These are phyloP conservation scores for Metarhizium album DNA, from an alignment of 2,329 filamentous ascomycete species.

Conservation along the genomic window DNA sequence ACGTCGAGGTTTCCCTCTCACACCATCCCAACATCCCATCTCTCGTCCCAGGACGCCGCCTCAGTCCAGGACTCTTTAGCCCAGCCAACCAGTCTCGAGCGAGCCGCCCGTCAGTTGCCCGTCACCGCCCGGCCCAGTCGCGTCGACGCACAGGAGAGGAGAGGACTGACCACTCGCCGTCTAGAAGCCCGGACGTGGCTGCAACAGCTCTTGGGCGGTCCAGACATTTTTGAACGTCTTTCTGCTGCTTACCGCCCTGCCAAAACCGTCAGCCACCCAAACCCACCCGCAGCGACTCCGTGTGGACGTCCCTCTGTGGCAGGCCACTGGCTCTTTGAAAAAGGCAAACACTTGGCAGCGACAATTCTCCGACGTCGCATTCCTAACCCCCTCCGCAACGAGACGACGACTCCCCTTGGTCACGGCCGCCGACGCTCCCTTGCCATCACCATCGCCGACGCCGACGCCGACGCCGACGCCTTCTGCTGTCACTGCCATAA, in stretches of 20 bases:
- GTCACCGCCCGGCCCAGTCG: conserved; percentile 12
- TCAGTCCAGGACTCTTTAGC: not conserved
- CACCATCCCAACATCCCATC: not conserved
- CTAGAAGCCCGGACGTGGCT: not conserved
- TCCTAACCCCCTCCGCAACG: conserved; percentile 1
- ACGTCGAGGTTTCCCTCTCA: conserved; percentile 1
- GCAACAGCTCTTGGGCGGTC: too few relatives aligned
- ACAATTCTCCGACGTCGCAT: conserved; percentile 9
- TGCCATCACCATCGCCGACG: not conserved
- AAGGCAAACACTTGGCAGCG: conserved; percentile 6
- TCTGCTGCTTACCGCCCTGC: not conserved
- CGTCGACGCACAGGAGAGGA: not conserved
- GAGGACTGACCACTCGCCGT: not conserved
- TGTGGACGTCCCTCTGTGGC: not conserved
- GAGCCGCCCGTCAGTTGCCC: conserved; percentile 2
- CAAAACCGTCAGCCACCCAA: not conserved
- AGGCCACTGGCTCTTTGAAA: conserved; percentile 1
- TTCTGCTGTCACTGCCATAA: not conserved
- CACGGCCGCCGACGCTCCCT: not conserved
- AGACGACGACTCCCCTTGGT: not conserved
- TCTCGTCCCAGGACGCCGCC: not conserved
- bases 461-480: not conserved
- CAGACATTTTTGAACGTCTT: too few relatives aligned
- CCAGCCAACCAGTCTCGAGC: not conserved
- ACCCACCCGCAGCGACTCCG: not conserved